These are phyloP conservation scores for Saccharum spontaneum DNA, from an alignment of 176 grass and related monocot species.

Conservation along the genomic window DNA sequence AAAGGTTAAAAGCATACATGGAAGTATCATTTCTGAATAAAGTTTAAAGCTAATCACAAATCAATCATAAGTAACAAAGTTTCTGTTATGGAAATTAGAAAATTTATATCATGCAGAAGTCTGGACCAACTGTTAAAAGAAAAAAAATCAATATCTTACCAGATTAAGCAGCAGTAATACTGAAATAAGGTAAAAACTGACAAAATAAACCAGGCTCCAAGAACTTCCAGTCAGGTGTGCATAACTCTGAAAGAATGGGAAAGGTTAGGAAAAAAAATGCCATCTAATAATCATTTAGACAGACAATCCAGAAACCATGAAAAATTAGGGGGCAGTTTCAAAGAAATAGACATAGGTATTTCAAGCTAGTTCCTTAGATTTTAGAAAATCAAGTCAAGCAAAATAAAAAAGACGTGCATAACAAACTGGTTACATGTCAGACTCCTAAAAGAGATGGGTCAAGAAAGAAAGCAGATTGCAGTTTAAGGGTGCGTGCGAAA, in stretches of 20 bases:
- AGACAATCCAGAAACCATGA: neutral
- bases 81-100: constrained; percentile 3
- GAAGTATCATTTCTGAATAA: constrained; percentile 8
- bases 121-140: neutral
- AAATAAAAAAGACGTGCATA: constrained; percentile 3
- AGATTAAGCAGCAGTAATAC: constrained; percentile 91
- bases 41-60: neutral
- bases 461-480: neutral
- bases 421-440: neutral
- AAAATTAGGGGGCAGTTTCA: neutral
- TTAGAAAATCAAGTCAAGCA: neutral
- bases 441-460: neutral
- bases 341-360: neutral
- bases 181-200: constrained; percentile 96
- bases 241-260: constrained; percentile 76
- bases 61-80: neutral
- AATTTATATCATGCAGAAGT: neutral
- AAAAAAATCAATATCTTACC: constrained; percentile 49
- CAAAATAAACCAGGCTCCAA: constrained; percentile 89
- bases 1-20: neutral
- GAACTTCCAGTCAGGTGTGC: constrained; percentile 77
- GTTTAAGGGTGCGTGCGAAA: neutral
- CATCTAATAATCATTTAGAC: constrained; percentile 8
- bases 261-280: constrained; percentile 13
- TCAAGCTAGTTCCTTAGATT: constrained; percentile 1